Evolutionary conservation across 2,329 filamentous ascomycete genomes (phyloP).

Genomic region (Trichoderma cornu-damae): DNA sequence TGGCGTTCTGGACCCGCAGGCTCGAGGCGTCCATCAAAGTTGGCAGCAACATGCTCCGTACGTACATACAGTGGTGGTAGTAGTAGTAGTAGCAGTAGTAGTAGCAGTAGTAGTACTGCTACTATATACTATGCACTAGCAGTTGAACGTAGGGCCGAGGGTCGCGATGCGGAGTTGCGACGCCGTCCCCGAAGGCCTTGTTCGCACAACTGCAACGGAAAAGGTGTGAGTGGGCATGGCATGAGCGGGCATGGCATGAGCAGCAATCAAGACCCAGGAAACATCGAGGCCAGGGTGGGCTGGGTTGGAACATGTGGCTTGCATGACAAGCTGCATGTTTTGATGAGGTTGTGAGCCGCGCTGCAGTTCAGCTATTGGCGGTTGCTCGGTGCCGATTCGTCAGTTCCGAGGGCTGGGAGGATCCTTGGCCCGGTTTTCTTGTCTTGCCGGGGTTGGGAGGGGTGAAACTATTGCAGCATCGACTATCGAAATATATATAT

Average conservation of each 20-base stretch:
- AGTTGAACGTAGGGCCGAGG: slow-evolving; percentile 1
- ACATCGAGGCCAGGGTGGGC: not conserved
- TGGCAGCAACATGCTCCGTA: too few relatives aligned
- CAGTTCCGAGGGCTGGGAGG: not conserved
- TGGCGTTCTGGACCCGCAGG: slow-evolving; percentile 9
- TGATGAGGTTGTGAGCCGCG: slow-evolving; percentile 10
- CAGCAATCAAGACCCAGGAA: not conserved
- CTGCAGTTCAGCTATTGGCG: slow-evolving; percentile 7
- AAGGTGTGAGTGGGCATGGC: slow-evolving; percentile 5
- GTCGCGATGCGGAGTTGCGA: slow-evolving; percentile 10
- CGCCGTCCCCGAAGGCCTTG: slow-evolving; percentile 10
- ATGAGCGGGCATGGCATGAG: not conserved
- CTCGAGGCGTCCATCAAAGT: too few relatives aligned
- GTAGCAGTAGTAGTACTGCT: too few relatives aligned
- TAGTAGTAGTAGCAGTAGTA: too few relatives aligned
- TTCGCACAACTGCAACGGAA: not conserved
- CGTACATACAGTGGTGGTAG: too few relatives aligned
- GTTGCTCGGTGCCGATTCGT: not conserved
- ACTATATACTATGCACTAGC: too few relatives aligned
- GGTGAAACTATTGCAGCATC: slow-evolving; percentile 10
- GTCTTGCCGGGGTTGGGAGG: not conserved
- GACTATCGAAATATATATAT: not conserved
- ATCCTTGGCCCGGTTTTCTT: not conserved
- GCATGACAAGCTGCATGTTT: slow-evolving; percentile 16
- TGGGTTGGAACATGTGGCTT: slow-evolving; percentile 17